Conservation (phyloP, 1,284 basidiomycete species). For the Microbotryum silenes-acaulis region DNA sequence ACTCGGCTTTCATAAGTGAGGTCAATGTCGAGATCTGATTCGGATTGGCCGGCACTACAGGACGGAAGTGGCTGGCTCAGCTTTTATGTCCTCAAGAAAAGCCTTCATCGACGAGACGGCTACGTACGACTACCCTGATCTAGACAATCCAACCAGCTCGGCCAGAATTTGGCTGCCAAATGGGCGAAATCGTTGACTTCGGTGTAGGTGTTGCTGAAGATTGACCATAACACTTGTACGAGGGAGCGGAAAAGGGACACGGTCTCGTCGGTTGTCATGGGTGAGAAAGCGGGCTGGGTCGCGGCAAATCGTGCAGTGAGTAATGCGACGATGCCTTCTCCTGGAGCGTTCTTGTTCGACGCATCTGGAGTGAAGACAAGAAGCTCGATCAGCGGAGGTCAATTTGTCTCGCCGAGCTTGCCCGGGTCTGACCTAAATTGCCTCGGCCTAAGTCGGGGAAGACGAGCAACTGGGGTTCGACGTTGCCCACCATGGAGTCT, state of each 20-base stretch:
- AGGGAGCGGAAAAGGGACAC: slow-evolving; percentile 8
- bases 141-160: slow-evolving; percentile 12
- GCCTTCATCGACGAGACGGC: no score
- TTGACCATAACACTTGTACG: slow-evolving; percentile 12
- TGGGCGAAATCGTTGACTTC: slow-evolving; percentile 17
- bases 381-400: not conserved
- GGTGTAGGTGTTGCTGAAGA: slow-evolving; percentile 6
- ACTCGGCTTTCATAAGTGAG: slow-evolving; percentile 11
- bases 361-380: not conserved
- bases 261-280: not conserved
- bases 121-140: not conserved
- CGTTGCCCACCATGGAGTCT: slow-evolving; percentile 26
- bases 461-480: not conserved
- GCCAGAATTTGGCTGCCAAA: slow-evolving; percentile 21
- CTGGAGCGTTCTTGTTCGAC: not conserved
- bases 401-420: not conserved
- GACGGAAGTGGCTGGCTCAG: no score
- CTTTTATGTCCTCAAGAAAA: no score
- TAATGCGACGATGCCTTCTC: not conserved
- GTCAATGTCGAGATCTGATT: slow-evolving; percentile 6
- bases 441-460: slow-evolving; percentile 2
- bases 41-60: slow-evolving; percentile 15
- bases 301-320: slow-evolving; percentile 17
- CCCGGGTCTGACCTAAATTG: not conserved
- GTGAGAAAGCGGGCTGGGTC: not conserved